Evolutionary conservation across 2,329 filamentous ascomycete species (phyloP).

Genomic region (Fusarium tupiense): DNA sequence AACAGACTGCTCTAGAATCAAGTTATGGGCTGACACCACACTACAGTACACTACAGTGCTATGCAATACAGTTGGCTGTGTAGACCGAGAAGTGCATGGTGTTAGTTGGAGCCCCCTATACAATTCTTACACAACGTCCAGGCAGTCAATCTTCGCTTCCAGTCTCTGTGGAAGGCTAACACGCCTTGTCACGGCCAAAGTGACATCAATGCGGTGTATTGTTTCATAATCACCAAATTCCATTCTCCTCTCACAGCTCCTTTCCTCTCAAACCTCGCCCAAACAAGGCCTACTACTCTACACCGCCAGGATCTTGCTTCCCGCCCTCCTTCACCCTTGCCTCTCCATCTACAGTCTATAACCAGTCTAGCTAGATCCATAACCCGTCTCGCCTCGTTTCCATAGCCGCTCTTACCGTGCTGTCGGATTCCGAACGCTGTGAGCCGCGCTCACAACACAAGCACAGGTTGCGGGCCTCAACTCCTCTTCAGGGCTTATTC

Average conservation of each 20-base stretch:
- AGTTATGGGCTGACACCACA: not conserved
- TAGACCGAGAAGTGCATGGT: not conserved
- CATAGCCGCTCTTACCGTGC: slow-evolving; percentile 2
- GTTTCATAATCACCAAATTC: not conserved
- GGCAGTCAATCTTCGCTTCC: not conserved
- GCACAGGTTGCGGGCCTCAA: not conserved
- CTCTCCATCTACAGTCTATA: not conserved
- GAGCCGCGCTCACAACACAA: slow-evolving; percentile 1
- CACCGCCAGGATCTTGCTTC: not conserved
- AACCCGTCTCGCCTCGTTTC: slow-evolving; percentile 9
- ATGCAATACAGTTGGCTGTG: not conserved
- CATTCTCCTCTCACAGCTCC: not conserved
- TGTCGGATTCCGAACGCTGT: slow-evolving; percentile 12
- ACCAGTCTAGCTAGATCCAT: not conserved
- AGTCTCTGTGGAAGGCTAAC: not conserved
- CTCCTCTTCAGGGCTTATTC: not conserved
- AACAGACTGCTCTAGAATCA: not conserved
- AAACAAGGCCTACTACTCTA: not conserved
- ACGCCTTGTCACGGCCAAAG: not conserved
- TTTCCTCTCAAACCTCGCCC: not conserved
- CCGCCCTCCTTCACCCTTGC: not conserved
- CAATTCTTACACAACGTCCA: not conserved
- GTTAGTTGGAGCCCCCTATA: not conserved
- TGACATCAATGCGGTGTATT: not conserved
- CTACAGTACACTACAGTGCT: not conserved